These are phyloP conservation scores for Fusarium scirpi DNA, from an alignment of 2,329 filamentous ascomycete genomes.

Conservation along the genomic window DNA sequence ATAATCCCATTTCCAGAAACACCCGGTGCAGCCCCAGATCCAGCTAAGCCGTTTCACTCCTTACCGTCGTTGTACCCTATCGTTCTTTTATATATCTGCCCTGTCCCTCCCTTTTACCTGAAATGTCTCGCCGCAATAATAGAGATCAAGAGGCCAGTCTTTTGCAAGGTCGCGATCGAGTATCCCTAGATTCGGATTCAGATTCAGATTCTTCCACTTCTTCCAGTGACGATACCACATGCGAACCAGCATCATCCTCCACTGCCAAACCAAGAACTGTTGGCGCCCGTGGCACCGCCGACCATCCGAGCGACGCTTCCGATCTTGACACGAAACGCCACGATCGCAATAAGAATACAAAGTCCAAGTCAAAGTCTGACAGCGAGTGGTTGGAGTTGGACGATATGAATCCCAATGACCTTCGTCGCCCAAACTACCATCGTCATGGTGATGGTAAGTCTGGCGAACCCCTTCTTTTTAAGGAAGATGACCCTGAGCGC, in stretches of 20 bases:
- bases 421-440: constrained; percentile 59
- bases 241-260: constrained; percentile 37
- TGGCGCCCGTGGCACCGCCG: constrained; percentile 44
- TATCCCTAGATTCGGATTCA: constrained; percentile 24
- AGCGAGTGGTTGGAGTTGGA: constrained; percentile 41
- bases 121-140: constrained; percentile 42
- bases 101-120: constrained; percentile 4
- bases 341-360: constrained; percentile 50
- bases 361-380: constrained; percentile 50
- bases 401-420: constrained; percentile 57
- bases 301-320: constrained; percentile 45
- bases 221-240: constrained; percentile 47
- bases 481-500: constrained; percentile 50
- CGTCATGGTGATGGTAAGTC: constrained; percentile 61
- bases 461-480: constrained; percentile 56
- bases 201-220: constrained; percentile 20
- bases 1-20: constrained; percentile 16
- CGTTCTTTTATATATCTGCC: constrained; percentile 20
- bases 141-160: constrained; percentile 43
- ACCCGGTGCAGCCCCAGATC: constrained; percentile 34
- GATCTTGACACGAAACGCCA: constrained; percentile 47
- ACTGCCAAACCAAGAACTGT: constrained; percentile 44
- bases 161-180: constrained; percentile 33
- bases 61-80: constrained; percentile 24
- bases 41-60: constrained; percentile 30